phyloP scores from a whole-genome alignment of 208 protist genomes.

The Zelonia costaricensis region DNA sequence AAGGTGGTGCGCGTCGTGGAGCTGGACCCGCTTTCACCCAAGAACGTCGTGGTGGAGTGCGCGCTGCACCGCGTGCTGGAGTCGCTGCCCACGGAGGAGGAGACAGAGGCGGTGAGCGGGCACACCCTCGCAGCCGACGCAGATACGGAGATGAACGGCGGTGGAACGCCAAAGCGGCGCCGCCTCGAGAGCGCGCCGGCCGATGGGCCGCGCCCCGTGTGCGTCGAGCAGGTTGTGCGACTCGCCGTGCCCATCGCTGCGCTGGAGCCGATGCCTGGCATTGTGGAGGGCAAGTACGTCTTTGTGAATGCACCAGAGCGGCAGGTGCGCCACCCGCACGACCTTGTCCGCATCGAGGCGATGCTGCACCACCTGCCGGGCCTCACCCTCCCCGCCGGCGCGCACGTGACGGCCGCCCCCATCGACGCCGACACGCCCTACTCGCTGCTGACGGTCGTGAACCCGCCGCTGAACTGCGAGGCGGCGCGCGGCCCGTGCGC shows the following conservation, averaged over 20 bases:
- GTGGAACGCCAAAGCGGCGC: conserved; percentile 5
- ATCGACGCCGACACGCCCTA: conserved; percentile 69
- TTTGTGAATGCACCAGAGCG: conserved; percentile 53
- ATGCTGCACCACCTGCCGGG: conserved; percentile 17
- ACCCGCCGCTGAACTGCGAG: conserved; percentile 49
- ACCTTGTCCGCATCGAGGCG: conserved; percentile 49
- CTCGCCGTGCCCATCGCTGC: conserved; percentile 48
- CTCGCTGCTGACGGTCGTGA: conserved; percentile 64
- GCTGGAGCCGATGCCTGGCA: conserved; percentile 67
- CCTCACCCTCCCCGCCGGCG: conserved; percentile 4
- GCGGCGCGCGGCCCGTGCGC: conserved; percentile 46
- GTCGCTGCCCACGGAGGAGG: too few species aligned
- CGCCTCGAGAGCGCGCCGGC: conserved; percentile 18
- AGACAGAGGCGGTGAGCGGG: too few species aligned
- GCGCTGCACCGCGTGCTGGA: conserved; percentile 20
- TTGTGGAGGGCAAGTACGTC: conserved; percentile 57
- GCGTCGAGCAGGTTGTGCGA: conserved; percentile 8
- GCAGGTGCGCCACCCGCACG: conserved; percentile 65
- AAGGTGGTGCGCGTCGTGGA: conserved; percentile 62
- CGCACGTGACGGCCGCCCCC: conserved; percentile 40
- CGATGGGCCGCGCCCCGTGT: conserved; percentile 1
- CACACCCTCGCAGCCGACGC: not conserved
- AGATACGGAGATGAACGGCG: too few species aligned
- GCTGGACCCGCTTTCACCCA: conserved; percentile 52
- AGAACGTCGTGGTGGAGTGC: conserved; percentile 64